Conservation (phyloP, 2,329 filamentous ascomycete species). For the Colletotrichum aenigma region DNA sequence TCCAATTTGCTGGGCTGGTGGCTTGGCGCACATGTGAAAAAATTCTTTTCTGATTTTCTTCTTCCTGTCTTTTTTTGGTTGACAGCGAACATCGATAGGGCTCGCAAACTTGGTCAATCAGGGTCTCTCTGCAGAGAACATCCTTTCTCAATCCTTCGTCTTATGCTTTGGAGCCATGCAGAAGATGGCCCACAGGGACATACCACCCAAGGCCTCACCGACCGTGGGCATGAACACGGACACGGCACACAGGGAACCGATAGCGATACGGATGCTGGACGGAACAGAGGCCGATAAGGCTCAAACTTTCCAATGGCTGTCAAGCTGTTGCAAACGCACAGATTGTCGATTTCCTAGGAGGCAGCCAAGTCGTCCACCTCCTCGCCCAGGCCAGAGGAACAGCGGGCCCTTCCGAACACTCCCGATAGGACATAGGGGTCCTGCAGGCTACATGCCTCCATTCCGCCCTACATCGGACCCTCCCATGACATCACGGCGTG, state of each 20-base stretch:
- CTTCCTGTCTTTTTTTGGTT: not conserved
- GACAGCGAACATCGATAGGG: not conserved
- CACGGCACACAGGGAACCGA: not conserved
- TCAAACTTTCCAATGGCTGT: not conserved
- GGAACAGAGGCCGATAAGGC: not conserved
- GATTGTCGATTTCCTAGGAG: not conserved
- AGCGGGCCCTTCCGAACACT: constrained; percentile 19
- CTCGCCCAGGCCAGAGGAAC: not conserved
- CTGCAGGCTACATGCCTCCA: constrained; percentile 20
- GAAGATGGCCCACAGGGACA: not conserved
- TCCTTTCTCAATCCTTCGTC: not conserved
- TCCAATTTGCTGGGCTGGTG: not conserved
- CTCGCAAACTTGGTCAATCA: not conserved
- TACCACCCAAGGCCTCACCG: not conserved
- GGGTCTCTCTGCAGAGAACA: not conserved
- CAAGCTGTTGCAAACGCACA: constrained; percentile 1
- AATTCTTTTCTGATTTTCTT: not conserved
- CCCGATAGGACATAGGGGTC: constrained; percentile 17
- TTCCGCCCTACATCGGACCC: constrained; percentile 10
- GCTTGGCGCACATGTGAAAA: constrained; percentile 19
- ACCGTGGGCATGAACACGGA: not conserved
- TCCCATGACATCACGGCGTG: constrained; percentile 18
- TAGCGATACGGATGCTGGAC: not conserved
- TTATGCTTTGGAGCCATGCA: not conserved
- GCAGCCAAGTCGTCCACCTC: not conserved